phyloP scores from a whole-genome alignment of 352 stramenopile species.

The Thraustotheca clavata region DNA sequence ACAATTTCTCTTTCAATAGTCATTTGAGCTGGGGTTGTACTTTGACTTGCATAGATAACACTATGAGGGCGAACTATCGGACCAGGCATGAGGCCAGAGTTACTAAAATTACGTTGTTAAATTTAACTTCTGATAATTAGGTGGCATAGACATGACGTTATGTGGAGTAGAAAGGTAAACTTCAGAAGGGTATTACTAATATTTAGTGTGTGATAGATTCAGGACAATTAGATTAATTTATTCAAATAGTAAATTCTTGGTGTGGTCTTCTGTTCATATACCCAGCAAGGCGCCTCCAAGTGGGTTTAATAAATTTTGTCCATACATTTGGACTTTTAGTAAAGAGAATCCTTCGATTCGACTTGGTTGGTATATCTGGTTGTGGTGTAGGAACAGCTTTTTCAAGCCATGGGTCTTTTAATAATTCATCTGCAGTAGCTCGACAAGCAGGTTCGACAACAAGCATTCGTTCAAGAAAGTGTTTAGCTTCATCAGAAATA shows the following conservation, averaged over 20 bases:
- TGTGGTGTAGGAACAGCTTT: slow-evolving; percentile 39
- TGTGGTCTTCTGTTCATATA: neutral
- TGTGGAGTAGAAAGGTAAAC: too few relatives aligned
- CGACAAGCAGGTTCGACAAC: neutral
- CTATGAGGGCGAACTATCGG: too few relatives aligned
- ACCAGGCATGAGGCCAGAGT: too few relatives aligned
- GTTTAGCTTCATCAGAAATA: slow-evolving; percentile 61
- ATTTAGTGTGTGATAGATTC: too few relatives aligned
- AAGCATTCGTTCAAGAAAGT: slow-evolving; percentile 13
- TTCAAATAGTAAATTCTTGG: neutral
- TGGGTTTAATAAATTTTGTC: neutral
- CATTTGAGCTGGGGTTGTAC: neutral
- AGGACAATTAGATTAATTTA: too few relatives aligned
- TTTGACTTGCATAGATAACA: slow-evolving; percentile 6
- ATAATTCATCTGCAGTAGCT: slow-evolving; percentile 29
- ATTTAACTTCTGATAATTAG: too few relatives aligned
- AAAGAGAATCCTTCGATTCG: neutral
- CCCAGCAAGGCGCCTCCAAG: neutral
- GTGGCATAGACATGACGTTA: too few relatives aligned
- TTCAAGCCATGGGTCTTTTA: slow-evolving; percentile 65
- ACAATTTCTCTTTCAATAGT: slow-evolving; percentile 47
- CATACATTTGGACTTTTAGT: neutral
- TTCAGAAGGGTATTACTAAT: too few relatives aligned
- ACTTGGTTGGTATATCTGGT: slow-evolving; percentile 81
- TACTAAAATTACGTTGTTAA: too few relatives aligned